Evolutionary conservation across 768 basidiomycete species (phyloP).

Genomic region (Tricholoma bakamatsutake): DNA sequence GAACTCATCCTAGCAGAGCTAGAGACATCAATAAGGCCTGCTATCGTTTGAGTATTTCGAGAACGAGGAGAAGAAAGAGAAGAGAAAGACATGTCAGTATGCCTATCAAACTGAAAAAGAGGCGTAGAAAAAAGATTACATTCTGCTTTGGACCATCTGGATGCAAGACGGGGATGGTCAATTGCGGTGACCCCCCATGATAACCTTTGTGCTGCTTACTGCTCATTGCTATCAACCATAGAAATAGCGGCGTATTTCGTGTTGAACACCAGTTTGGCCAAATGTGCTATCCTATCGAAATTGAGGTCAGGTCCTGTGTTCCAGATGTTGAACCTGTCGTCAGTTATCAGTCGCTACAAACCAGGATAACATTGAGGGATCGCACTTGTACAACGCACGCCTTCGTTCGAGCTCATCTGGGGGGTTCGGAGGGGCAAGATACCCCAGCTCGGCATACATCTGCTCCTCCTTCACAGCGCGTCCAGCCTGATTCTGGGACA

Average conservation of each 20-base stretch:
- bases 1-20: constrained; percentile 52
- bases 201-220: constrained; percentile 44
- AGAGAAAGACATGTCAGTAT: background rate
- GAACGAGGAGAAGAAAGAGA: constrained; percentile 4
- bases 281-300: constrained; percentile 90
- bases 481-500: constrained; percentile 30
- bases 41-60: constrained; percentile 19
- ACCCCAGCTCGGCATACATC: constrained; percentile 57
- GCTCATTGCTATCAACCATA: constrained; percentile 77
- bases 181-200: background rate
- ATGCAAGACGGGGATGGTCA: background rate
- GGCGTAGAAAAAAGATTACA: constrained; percentile 39
- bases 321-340: constrained; percentile 80
- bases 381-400: constrained; percentile 80
- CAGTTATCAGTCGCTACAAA: constrained; percentile 1
- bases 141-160: constrained; percentile 86
- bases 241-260: constrained; percentile 82
- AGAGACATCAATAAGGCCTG: constrained; percentile 34
- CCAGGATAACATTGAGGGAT: background rate
- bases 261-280: constrained; percentile 89
- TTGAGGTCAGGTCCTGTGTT: constrained; percentile 82
- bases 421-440: constrained; percentile 77
- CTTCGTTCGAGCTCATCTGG: constrained; percentile 80
- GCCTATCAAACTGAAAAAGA: constrained; percentile 1
- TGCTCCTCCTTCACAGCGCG: constrained; percentile 64